phyloP scores from a whole-genome alignment of 768 basidiomycete genomes.

The Boletus tomentosulus region DNA sequence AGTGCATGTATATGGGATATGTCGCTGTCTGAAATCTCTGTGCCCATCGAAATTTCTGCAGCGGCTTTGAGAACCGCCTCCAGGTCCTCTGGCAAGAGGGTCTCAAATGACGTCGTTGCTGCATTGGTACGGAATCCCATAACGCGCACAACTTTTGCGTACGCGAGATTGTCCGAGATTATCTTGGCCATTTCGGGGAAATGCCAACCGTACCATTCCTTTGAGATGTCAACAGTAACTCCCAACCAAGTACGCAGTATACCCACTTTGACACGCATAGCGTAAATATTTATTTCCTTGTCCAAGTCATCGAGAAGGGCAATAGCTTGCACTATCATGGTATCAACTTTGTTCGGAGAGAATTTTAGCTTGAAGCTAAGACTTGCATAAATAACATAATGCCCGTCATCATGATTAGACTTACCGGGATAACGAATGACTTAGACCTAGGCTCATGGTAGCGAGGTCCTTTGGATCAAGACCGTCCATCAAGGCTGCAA shows the following conservation, averaged over 20 bases:
- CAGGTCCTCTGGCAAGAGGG: slow-evolving; percentile 94
- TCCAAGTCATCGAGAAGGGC: slow-evolving; percentile 96
- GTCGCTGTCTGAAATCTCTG: slow-evolving; percentile 96
- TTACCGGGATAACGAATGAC: slow-evolving; percentile 92
- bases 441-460: slow-evolving; percentile 96
- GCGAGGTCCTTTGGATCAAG: slow-evolving; percentile 91
- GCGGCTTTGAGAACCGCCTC: slow-evolving; percentile 93
- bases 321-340: slow-evolving; percentile 99
- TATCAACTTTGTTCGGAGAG: slow-evolving; percentile 99
- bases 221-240: slow-evolving; percentile 4
- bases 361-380: slow-evolving; percentile 97
- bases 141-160: slow-evolving; percentile 86
- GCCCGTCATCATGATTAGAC: slow-evolving; percentile 15
- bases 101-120: slow-evolving; percentile 75
- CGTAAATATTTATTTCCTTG: slow-evolving; percentile 99
- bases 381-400: slow-evolving; percentile 4
- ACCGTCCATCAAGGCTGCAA: slow-evolving; percentile 83
- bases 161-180: slow-evolving; percentile 93
- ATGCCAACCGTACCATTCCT: slow-evolving; percentile 99
- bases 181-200: slow-evolving; percentile 99
- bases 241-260: background rate
- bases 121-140: slow-evolving; percentile 99
- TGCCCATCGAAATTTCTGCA: slow-evolving; percentile 98
- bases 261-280: slow-evolving; percentile 95
- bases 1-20: slow-evolving; percentile 95